These are phyloP conservation scores for Wilcoxina mikolae DNA, from an alignment of 495 filamentous ascomycete species.

Conservation along the genomic window DNA sequence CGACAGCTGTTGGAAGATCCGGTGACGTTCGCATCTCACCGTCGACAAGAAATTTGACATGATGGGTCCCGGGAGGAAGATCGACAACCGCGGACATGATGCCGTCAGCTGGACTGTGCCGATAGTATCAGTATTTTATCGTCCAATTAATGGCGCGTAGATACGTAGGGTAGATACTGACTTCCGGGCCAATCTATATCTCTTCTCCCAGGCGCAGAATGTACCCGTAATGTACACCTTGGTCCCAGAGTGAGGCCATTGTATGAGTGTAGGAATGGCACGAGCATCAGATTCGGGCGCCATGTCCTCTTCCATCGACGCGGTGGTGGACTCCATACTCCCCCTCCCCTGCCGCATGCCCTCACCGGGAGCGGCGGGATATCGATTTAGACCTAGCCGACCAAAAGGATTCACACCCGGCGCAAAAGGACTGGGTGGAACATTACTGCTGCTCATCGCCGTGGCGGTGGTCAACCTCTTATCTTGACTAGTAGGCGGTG, in stretches of 20 bases:
- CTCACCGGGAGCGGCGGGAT: not conserved
- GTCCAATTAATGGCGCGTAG: not conserved
- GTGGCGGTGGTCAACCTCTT: not conserved
- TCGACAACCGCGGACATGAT: slow-evolving; percentile 59
- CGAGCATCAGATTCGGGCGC: slow-evolving; percentile 51
- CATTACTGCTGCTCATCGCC: not conserved
- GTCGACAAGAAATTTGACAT: slow-evolving; percentile 91
- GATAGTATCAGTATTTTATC: not conserved
- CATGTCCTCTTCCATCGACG: slow-evolving; percentile 64
- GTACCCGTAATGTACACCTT: slow-evolving; percentile 95
- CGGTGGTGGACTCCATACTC: slow-evolving; percentile 37
- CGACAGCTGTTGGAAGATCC: slow-evolving; percentile 80
- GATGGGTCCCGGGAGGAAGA: slow-evolving; percentile 83
- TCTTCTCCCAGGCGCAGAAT: slow-evolving; percentile 88
- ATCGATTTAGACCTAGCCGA: not conserved
- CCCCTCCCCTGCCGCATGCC: slow-evolving; percentile 12
- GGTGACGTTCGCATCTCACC: slow-evolving; percentile 78
- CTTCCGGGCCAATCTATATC: slow-evolving; percentile 71
- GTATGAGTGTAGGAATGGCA: slow-evolving; percentile 60
- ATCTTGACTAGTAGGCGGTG: not conserved
- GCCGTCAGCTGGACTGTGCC: slow-evolving; percentile 15
- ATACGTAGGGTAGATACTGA: slow-evolving; percentile 31
- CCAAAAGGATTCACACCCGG: too few relatives aligned
- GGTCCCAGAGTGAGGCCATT: slow-evolving; percentile 57
- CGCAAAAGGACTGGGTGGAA: too few relatives aligned